Evolutionary conservation across 495 filamentous ascomycete species (phyloP), one percentile per base, ranked within the genome.

Genomic region (Aspergillus leporis): DNA sequence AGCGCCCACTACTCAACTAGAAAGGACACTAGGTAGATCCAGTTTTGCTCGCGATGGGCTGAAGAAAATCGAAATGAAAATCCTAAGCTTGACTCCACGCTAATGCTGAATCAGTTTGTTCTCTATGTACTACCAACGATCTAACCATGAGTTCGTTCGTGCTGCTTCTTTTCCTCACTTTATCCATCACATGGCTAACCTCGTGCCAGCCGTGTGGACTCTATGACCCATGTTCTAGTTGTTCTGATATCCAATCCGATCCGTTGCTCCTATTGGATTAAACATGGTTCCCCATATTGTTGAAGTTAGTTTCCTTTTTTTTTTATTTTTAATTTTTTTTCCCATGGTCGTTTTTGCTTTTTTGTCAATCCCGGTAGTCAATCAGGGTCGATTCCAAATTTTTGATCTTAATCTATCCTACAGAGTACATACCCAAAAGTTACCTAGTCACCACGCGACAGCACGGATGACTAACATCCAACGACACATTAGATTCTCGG

Each of bases 191-290:
- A 56, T 56, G 59, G 59, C 53, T 25, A n/a, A 40, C 59, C 59
- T 61, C 59, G 59, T 61, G 59, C 53, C 38, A 47, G 32, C 53
- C 53, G 53, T 55, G 53, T 61, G 59, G 48, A 34, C 30, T 53
- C 36, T 19, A n/a, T 12, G 53, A 55, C 53, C 59, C 59, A 56
- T 40, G 54, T 53, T 56, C 36, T 45, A 16, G 36, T 51, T 34
- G 52, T 43, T 30, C 34, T 28, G 51, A 38, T 9, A 36, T 52
- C 51, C 51, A 43, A 48, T 23, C 22, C 32, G 38, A 25, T 36
- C 21, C 46, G 55, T 30, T 30, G 25, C 46, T 36, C 19, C 38
- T 45, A 49, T 48, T 57, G 45, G 55, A 21, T 38, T 13, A 10
- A 41, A 14, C 19, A 1, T 38, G 9, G 36, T 4, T 28, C 13